A percentile compares a stretch with the other conserved stretches of the same genome.
Conservation (phyloP, 2,329 filamentous ascomycete species). For the Fusarium sp. region DNA sequence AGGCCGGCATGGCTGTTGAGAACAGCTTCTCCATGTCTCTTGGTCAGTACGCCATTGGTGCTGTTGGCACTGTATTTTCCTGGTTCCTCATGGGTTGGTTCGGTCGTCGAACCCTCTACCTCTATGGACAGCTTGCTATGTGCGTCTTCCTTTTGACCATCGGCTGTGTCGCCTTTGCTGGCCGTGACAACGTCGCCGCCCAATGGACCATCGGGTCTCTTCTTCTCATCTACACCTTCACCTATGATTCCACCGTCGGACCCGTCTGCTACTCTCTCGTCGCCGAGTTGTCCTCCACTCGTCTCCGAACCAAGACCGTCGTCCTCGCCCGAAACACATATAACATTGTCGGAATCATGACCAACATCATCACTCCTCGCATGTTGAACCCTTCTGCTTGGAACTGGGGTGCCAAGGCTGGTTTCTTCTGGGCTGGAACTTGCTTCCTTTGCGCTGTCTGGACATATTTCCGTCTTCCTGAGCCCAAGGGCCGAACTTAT, state of each 20-base stretch:
- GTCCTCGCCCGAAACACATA: conserved; percentile 60
- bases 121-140: conserved; percentile 63
- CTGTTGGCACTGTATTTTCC: conserved; percentile 58
- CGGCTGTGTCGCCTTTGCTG: conserved; percentile 66
- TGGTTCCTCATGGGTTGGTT: conserved; percentile 59
- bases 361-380: conserved; percentile 59
- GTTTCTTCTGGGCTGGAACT: conserved; percentile 59
- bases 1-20: conserved; percentile 54
- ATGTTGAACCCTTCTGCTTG: conserved; percentile 61
- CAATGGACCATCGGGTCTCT: conserved; percentile 62
- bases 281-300: conserved; percentile 60
- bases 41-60: conserved; percentile 57
- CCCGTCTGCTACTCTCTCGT: conserved; percentile 87
- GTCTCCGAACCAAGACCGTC: conserved; percentile 60
- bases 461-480: conserved; percentile 65
- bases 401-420: conserved; percentile 62
- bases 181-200: conserved; percentile 58
- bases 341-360: conserved; percentile 61
- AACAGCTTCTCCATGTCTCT: conserved; percentile 56
- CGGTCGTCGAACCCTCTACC: conserved; percentile 60
- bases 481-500: conserved; percentile 65
- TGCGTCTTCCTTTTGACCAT: conserved; percentile 55
- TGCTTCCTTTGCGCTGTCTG: conserved; percentile 61
- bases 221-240: conserved; percentile 57
- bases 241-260: conserved; percentile 55